Evolutionary conservation across 2,329 filamentous ascomycete genomes (phyloP), one percentile per base, ranked within the genome.

Genomic region (Aspergillus ochraceoroseus): DNA sequence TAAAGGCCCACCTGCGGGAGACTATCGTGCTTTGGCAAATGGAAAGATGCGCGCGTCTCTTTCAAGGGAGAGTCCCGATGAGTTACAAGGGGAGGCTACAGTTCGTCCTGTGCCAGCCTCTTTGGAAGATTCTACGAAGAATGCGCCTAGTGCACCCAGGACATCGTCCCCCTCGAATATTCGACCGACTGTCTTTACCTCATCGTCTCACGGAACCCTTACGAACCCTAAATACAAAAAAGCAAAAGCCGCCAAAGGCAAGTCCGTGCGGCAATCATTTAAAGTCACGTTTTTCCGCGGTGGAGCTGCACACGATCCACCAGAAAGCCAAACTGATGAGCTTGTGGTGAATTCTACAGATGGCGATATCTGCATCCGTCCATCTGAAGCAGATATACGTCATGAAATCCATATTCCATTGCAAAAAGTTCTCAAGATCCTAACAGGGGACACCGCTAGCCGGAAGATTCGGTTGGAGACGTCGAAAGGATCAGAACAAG

Each of bases 61-160:
- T 15, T 32, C 38, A n/a, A 51, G 55, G 26, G 65, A 67, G 26
- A 68, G 65, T 39, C 54, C 64, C 4, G 65, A 68, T 53, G 65
- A 63, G 40, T 44, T 68, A 2, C 65, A 68, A 41, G 64, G 63
- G 7, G 62, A 53, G 7, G 58, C 51, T 26, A 64, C 64, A 4
- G 59, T 58, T 25, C 35, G 43, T 3, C 54, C 48, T 17, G 14
- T 48, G 15, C 51, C 52, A 6, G 44, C 33, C 4, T 23, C 28
- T n/a, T 32, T 55, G 11, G 18, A 31, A 19, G 36, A 31, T 15
- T 32, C 25, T 30, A 43, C 26, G n/a, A 47, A 38, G 13, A 34
- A 42, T 22, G 12, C 11, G 32, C 20, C 12, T 30, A 46, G 11
- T 11, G 28, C 5, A 35, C 40, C 13, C 28, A 14, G 14, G 23